These are phyloP conservation scores for Candida tropicalis DNA, from an alignment of 1,139 yeast genomes.

Conservation along the genomic window DNA sequence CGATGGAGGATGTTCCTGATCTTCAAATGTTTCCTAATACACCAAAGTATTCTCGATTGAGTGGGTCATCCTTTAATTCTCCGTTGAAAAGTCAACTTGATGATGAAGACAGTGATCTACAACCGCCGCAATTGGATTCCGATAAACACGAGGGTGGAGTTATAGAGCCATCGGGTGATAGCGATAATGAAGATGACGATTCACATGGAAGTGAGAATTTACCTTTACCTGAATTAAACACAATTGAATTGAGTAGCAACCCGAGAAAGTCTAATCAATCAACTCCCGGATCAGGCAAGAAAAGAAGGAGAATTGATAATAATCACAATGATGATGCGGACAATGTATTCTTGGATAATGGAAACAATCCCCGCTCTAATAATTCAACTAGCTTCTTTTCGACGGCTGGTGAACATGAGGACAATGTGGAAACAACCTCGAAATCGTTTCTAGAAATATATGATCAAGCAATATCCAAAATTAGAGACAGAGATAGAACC, in stretches of 20 bases:
- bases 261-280: conserved; percentile 8
- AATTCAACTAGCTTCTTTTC: conserved; percentile 7
- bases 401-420: conserved; percentile 10
- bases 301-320: conserved; percentile 14
- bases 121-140: conserved; percentile 31
- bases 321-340: conserved; percentile 23
- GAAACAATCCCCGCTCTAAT: conserved; percentile 10
- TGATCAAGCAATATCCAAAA: conserved; percentile 25
- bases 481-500: conserved; percentile 4
- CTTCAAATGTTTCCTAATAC: conserved; percentile 54
- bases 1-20: conserved; percentile 23
- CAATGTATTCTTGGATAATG: conserved; percentile 37
- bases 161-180: conserved; percentile 7
- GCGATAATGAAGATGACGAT: conserved; percentile 21
- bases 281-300: conserved; percentile 8
- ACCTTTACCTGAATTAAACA: conserved; percentile 28
- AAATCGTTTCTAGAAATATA: conserved; percentile 35
- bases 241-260: conserved; percentile 23
- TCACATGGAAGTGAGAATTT: conserved; percentile 1
- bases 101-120: conserved; percentile 38
- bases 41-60: conserved; percentile 38
- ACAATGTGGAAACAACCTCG: conserved; percentile 17
- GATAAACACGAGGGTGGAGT: conserved; percentile 1
- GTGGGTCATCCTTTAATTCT: conserved; percentile 23
- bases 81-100: conserved; percentile 28